Evolutionary conservation across 1,139 yeast species (phyloP).

Genomic region (Saccharomycopsis crataegensis): DNA sequence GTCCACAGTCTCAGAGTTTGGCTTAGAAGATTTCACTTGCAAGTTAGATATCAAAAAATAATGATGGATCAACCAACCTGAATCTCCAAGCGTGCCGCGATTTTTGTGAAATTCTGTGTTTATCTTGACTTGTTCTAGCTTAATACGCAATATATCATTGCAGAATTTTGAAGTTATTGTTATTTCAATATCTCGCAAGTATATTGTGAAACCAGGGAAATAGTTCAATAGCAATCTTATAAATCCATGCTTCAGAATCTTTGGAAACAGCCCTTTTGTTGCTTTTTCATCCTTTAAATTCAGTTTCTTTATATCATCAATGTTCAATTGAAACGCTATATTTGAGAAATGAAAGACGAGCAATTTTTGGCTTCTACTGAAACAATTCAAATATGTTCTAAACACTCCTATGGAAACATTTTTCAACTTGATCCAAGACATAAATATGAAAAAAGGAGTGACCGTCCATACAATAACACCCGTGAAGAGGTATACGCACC

Average conservation of each 20-base stretch:
- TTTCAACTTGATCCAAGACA: not conserved
- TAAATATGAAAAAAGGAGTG: conserved; percentile 1
- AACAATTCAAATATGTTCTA: conserved; percentile 7
- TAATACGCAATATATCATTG: no score
- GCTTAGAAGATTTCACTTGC: no score
- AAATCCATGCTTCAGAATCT: not conserved
- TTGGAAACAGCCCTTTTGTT: not conserved
- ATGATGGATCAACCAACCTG: no score
- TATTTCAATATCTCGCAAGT: not conserved
- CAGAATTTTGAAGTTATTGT: not conserved
- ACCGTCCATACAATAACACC: not conserved
- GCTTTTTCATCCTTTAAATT: not conserved
- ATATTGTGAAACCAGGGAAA: conserved; percentile 8
- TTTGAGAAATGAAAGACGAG: conserved; percentile 6
- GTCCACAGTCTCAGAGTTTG: no score
- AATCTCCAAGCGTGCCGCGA: no score
- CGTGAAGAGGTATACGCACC: not conserved
- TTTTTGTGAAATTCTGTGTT: no score
- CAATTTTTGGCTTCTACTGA: conserved; percentile 6
- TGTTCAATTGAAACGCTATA: not conserved
- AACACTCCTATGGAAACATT: not conserved
- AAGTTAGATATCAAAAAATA: no score
- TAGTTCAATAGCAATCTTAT: not conserved
- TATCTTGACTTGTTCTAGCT: no score
- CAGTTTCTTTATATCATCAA: not conserved